Base-by-base conservation (phyloP, 306 rosid genomes). In the Echinosophora koreensis region DNA sequence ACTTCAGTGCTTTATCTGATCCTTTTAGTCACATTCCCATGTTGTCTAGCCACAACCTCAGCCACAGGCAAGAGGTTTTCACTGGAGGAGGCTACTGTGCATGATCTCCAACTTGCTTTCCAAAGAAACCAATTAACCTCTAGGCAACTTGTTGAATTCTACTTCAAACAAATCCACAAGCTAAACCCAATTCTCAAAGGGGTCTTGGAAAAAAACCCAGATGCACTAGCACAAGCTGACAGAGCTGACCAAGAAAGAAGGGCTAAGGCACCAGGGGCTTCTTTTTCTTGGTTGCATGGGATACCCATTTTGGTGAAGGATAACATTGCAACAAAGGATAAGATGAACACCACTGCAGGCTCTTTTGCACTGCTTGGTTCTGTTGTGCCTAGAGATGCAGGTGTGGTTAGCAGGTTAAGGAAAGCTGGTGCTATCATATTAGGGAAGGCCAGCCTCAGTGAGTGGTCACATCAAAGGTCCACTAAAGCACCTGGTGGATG, bases 271-370 rank as follows among this genome's bases (percentile, higher is more conserved):
- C 16, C 51, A 6, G 37, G 69, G 1, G 15, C 84, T 16, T 57
- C 84, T 16, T 57, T 84, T 41, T 18, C 88, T 18, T 13, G 17
- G 8, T 49, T 92, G 42, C 91, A 92, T 74, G 97, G 97, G 8
- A 86, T 92, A 38, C 97, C 95, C 0, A 67, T 88, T 65, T 75
- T 89, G 79, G 8, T 92, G 6, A 92, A 92, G 77, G 97, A 92
- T 12, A 92, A 66, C 9, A 92, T 87, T 15, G 91, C 90, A 12
- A 92, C 89, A 11, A 89, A 88, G 77, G 97, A 92, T 63, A 87
- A 87, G 76, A 2, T 89, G 34, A 92, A 89, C 69, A 92, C 91
- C 5, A 89, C 91, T 3, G 88, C 88, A 30, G 95, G 95, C 0
- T 92, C 97, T 2, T 88, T 47, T 46, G 90, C 93, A 4, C 62